Percentiles rank a stretch among this genome's conserved stretches.
phyloP scores from a whole-genome alignment of 1,284 basidiomycete genomes.

The Melampsora americana region DNA sequence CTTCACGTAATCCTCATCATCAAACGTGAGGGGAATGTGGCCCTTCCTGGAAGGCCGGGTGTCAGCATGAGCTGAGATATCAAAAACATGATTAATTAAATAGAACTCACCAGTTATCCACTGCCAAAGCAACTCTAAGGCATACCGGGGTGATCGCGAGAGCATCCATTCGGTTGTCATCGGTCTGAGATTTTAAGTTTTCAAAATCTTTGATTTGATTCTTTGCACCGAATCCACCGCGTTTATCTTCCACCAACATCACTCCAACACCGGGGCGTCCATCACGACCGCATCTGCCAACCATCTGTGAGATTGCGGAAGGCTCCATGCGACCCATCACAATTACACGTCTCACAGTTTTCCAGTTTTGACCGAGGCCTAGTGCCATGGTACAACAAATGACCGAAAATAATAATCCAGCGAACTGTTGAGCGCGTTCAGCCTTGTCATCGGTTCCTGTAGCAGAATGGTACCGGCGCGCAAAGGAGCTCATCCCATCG shows the following conservation, averaged over 20 bases:
- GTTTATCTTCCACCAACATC: not conserved
- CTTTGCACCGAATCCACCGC: not conserved
- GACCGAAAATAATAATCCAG: too few relatives aligned
- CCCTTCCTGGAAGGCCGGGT: not conserved
- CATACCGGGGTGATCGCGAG: slow-evolving; percentile 14
- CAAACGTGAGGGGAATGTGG: not conserved
- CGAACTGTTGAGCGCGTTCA: too few relatives aligned
- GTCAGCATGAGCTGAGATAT: too few relatives aligned
- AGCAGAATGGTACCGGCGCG: not conserved
- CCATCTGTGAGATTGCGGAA: not conserved
- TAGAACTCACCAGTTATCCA: too few relatives aligned
- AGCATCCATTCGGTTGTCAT: slow-evolving; percentile 26
- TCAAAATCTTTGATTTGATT: not conserved
- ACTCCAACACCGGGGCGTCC: not conserved
- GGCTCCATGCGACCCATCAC: not conserved
- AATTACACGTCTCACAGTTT: not conserved
- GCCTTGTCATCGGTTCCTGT: not conserved
- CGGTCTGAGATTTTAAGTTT: not conserved
- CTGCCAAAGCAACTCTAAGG: not conserved
- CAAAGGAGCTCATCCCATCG: not conserved
- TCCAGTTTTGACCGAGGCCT: slow-evolving; percentile 11
- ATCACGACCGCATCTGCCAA: slow-evolving; percentile 12
- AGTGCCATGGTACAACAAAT: not conserved
- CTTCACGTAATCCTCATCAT: not conserved
- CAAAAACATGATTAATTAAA: too few relatives aligned